Percentiles rank a stretch among this genome's conserved stretches.
Evolutionary conservation across 306 rosid species (phyloP).

Genomic region (Cicer judaicum): DNA sequence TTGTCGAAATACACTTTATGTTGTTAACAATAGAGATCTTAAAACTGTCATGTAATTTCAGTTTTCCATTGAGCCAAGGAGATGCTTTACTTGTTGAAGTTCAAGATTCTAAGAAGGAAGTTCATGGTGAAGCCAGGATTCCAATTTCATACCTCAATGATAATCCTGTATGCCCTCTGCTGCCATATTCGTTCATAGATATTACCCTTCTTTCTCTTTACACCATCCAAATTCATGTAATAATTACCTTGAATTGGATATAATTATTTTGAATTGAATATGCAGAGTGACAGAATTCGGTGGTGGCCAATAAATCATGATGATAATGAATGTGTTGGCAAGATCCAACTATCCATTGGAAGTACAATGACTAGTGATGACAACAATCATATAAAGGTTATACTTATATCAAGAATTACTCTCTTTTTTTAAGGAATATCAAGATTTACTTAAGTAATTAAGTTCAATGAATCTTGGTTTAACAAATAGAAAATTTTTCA

Average conservation of each 20-base stretch:
- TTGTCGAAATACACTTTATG: conserved; percentile 11
- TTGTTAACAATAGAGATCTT: conserved; percentile 28
- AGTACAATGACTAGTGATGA: conserved; percentile 75
- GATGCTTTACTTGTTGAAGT: conserved; percentile 83
- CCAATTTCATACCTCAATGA: conserved; percentile 82
- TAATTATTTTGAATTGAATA: conserved; percentile 39
- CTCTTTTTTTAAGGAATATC: too few species aligned
- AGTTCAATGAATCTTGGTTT: conserved; percentile 28
- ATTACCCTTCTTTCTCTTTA: conserved; percentile 25
- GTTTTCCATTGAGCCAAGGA: conserved; percentile 92
- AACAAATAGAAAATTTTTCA: not conserved
- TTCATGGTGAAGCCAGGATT: conserved; percentile 80
- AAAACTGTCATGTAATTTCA: conserved; percentile 52
- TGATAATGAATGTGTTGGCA: conserved; percentile 88
- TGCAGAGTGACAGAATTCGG: conserved; percentile 76
- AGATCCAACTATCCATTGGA: conserved; percentile 80
- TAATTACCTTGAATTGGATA: conserved; percentile 36
- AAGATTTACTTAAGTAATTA: too few species aligned
- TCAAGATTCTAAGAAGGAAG: conserved; percentile 70
- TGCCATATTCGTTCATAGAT: not conserved
- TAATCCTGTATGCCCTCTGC: conserved; percentile 60
- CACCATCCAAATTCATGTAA: conserved; percentile 30
- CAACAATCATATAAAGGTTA: conserved; percentile 78
- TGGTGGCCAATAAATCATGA: conserved; percentile 98
- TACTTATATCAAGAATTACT: conserved; percentile 37